Base-by-base conservation (phyloP, 2,329 filamentous ascomycete genomes). In the Ceratocystis papillata region DNA sequence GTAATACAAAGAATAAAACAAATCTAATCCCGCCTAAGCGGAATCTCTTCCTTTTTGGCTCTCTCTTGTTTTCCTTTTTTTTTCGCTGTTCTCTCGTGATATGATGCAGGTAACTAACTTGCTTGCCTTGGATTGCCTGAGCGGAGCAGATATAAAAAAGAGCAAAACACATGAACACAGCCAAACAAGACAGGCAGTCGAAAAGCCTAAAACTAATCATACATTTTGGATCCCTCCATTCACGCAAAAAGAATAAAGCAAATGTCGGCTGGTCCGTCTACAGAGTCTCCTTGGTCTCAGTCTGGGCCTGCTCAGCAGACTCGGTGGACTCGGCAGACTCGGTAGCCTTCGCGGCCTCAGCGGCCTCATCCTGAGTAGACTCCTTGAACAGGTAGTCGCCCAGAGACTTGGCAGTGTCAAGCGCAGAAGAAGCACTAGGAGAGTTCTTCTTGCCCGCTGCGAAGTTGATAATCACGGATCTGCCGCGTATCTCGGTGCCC, bases 391-490 rank as follows among this genome's bases (percentile, higher is more conserved):
- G 55, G 53, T 37, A 59, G 10, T 37, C 55, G 55, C 55, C 6
- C 15, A 59, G 55, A 25, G 20, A 12, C n/a, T 59, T 59, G 30
- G 3, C 2, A 28, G n/a, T n/a, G 3, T 3, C 37, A 6, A 3
- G 1, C 6, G 41, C 1, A 15, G 48, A 25, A 33, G 5, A 15
- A n/a, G 48, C 28, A 7, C 7, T 25, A n/a, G 25, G 2, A 8
- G 45, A 46, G 64, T 33, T 37, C 10, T 44, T 66, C 20, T 67
- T 53, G 22, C 57, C 44, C 44, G 71, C 45, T 33, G 81, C 81
- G 76, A 77, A 95, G 74, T 90, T 87, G 28, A 92, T 70, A 66
- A 81, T 81, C 70, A 96, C 76, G 64, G 74, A 72, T 65, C 90
- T 82, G 53, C 86, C 86, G 71, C 86, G 86, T n/a, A 92, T 77